A percentile compares a stretch with the other conserved stretches of the same genome.
Conservation (phyloP, 1,139 yeast genomes). For the Diutina sp. region DNA sequence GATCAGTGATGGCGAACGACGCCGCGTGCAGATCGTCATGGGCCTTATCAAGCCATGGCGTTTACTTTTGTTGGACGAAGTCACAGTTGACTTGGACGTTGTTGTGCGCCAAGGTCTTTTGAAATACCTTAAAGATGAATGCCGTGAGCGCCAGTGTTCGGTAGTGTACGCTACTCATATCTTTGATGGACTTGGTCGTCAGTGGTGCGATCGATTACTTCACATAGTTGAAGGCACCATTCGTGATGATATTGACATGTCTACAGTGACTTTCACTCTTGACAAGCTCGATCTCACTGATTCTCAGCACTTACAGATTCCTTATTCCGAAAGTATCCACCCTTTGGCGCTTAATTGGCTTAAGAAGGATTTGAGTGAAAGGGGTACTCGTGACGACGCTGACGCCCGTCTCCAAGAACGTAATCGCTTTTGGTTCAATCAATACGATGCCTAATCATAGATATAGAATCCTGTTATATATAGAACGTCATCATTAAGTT, state of each 20-base stretch:
- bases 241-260: slow-evolving; percentile 13
- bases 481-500: not conserved
- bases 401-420: not conserved
- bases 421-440: not conserved
- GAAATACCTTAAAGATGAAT: slow-evolving; percentile 57
- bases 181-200: slow-evolving; percentile 74
- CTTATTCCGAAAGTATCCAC: slow-evolving; percentile 43
- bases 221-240: slow-evolving; percentile 63
- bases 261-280: slow-evolving; percentile 17
- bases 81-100: slow-evolving; percentile 91
- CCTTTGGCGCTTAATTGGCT: slow-evolving; percentile 66
- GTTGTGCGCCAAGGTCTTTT: slow-evolving; percentile 70
- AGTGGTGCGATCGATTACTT: slow-evolving; percentile 80
- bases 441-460: not conserved
- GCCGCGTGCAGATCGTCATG: slow-evolving; percentile 90
- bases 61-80: slow-evolving; percentile 76
- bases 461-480: slow-evolving; percentile 23
- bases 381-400: slow-evolving; percentile 42
- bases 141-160: slow-evolving; percentile 50
- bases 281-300: slow-evolving; percentile 8
- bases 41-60: slow-evolving; percentile 89
- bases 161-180: slow-evolving; percentile 92
- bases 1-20: slow-evolving; percentile 87
- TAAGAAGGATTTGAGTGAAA: slow-evolving; percentile 31
- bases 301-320: slow-evolving; percentile 17